Base-by-base conservation (phyloP, 257 asterid species). In the Parsonsia alboflavescens region DNA sequence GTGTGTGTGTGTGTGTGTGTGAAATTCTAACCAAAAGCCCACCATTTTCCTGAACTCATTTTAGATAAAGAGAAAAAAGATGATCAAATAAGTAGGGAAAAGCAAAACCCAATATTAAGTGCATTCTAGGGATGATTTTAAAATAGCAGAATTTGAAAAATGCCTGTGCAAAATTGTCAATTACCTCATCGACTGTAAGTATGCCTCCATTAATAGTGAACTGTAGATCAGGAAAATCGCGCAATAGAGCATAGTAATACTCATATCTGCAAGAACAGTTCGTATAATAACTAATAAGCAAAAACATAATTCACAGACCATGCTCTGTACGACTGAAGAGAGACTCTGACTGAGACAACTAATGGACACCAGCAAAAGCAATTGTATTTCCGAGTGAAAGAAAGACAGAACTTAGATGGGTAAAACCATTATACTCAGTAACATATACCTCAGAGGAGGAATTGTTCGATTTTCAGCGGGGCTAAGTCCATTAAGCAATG, bases 151-250 rank as follows among this genome's bases (percentile, higher is more conserved):
- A 41, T 68, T 58, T 36, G 42, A 44, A 26, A 46, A 67, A 10
- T 49, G 50, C 58, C 65, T 42, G 22, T 70, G 52, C 49, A 62
- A 77, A 33, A 75, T 73, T 71, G 63, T 15, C 24, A 63, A 76
- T 80, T 81, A 93, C 98, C 96, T 94, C 98, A 76, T 84, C 87
- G 56, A 90, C 72, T 45, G 97, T 85, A 77, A 87, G 91, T 79
- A 94, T 91, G 81, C 98, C 98, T 74, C 98, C 98, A 82, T 94
- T 94, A 65, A 94, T 88, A 70, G 97, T 94, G 81, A 94, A 94
- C 77, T 75, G 93, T 74, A 94, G 78, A 83, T 92, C 90, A 62
- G 98, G 98, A 76, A 94, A 94, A 89, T 94, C 98, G 59, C 98
- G 98, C 81, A 89, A 88, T 41, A 94, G 93, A 72, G 96, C 98